Base-by-base conservation (phyloP, 139 green algal genomes). In the Volvox reticuliferus region DNA sequence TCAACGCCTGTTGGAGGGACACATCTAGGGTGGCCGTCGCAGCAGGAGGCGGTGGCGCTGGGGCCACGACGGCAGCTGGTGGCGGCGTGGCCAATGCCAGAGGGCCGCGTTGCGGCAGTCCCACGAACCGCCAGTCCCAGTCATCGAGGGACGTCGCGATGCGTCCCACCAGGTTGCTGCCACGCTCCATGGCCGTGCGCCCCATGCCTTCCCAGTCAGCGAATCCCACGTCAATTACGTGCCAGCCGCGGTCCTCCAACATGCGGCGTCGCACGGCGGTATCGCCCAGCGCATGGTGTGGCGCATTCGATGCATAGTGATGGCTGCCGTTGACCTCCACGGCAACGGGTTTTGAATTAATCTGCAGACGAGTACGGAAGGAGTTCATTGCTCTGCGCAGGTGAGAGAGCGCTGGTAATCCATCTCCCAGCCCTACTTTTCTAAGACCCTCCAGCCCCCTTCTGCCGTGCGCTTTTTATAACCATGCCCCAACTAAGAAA, bases 321-420 rank as follows among this genome's bases (percentile, higher is more conserved):
- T 92, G 89, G 36, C 83, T 82, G 67, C 93, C 93, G 37, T 94
- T 93, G 17, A 94, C 93, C 86, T 95, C 93, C 18, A 95, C 88
- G 0, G 92, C 92, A 24, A 91, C 79, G 20, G 88, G 91, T 44
- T 88, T 79, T 12, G 87, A 85, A 76, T 94, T 89, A 37, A 92
- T 82, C 90, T 91, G 90, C 24, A 69, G n/a, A n/a, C n/a, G n/a
- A n/a, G n/a, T n/a, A n/a, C 44, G 44, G 9, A 55, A 9, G 44
- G 5, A 55, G 44, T 55, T 55, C 44, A 55, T n/a, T n/a, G n/a
- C 44, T 5, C 5, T 55, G 9, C 9, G 44, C 5, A 55, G 44
- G 44, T 5, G 44, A 55, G 5, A 55, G 9, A 55, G 44, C 9
- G 44, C 44, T 55, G 44, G 9, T 5, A 55, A 55, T 55, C 5